Evolutionary conservation across 306 rosid genomes (phyloP).

Genomic region (Oemleria cerasiformis): DNA sequence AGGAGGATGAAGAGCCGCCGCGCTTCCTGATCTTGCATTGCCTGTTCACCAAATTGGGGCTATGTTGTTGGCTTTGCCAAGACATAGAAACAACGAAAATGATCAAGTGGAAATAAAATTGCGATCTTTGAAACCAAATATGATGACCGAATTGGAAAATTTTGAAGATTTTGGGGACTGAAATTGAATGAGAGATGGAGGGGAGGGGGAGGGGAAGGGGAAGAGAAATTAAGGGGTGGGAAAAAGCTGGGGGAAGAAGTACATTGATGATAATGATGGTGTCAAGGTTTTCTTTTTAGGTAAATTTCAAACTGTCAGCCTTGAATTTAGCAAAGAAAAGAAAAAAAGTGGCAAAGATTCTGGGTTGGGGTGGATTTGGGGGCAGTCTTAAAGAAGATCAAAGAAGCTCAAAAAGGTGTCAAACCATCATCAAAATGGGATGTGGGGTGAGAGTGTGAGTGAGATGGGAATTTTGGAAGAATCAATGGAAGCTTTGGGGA

Average conservation of each 20-base stretch:
- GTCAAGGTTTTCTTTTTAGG: slow-evolving; percentile 28
- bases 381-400: slow-evolving; percentile 48
- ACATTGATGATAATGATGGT: slow-evolving; percentile 34
- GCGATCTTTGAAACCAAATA: background rate
- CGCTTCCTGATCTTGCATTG: slow-evolving; percentile 62
- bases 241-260: slow-evolving; percentile 30
- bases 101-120: background rate
- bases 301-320: slow-evolving; percentile 37
- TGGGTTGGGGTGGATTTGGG: slow-evolving; percentile 23
- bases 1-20: slow-evolving; percentile 57
- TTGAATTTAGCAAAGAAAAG: slow-evolving; percentile 51
- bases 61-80: slow-evolving; percentile 27
- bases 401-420: slow-evolving; percentile 33
- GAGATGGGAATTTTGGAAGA: slow-evolving; percentile 22
- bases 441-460: slow-evolving; percentile 21
- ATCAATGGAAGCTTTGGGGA: slow-evolving; percentile 10
- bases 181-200: background rate
- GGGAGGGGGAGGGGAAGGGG: slow-evolving; percentile 4
- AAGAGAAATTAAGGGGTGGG: background rate
- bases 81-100: slow-evolving; percentile 42
- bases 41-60: slow-evolving; percentile 15
- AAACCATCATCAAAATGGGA: slow-evolving; percentile 31
- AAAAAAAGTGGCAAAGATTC: slow-evolving; percentile 52
- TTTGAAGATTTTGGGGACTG: slow-evolving; percentile 18
- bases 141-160: slow-evolving; percentile 10